These are phyloP conservation scores for Clarireedia hainanense DNA, from an alignment of 2,329 filamentous ascomycete species.

Conservation along the genomic window DNA sequence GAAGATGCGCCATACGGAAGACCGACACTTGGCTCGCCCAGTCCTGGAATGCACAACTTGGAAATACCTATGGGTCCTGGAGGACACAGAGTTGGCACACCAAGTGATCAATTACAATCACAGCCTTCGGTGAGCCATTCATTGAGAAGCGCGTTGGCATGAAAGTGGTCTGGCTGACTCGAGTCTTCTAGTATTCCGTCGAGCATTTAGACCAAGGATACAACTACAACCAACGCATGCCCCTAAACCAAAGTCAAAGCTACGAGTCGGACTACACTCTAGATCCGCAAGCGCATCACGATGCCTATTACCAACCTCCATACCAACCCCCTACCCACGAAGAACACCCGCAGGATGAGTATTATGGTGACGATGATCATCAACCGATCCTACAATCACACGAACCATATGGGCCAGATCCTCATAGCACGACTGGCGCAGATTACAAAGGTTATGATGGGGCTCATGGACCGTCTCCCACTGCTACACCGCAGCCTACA, in stretches of 20 bases:
- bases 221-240: constrained; percentile 37
- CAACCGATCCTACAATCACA: constrained; percentile 63
- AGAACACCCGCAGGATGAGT: constrained; percentile 20
- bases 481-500: constrained; percentile 46
- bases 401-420: constrained; percentile 51
- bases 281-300: constrained; percentile 78
- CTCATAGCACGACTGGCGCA: constrained; percentile 32
- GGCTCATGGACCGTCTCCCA: constrained; percentile 30
- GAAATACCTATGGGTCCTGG: constrained; percentile 61
- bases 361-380: constrained; percentile 51
- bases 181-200: constrained; percentile 53
- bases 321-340: constrained; percentile 54
- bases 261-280: constrained; percentile 63
- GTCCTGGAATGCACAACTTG: constrained; percentile 41
- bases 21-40: constrained; percentile 16
- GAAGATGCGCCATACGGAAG: constrained; percentile 47
- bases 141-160: neutral
- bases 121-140: constrained; percentile 68
- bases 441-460: constrained; percentile 39
- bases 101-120: constrained; percentile 69
- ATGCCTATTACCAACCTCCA: constrained; percentile 76
- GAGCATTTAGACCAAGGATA: constrained; percentile 58
- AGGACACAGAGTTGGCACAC: constrained; percentile 44
- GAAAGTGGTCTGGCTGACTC: constrained; percentile 12
- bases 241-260: constrained; percentile 38